These are phyloP conservation scores for Fusarium burgessii DNA, from an alignment of 2,329 filamentous ascomycete genomes.

Conservation along the genomic window DNA sequence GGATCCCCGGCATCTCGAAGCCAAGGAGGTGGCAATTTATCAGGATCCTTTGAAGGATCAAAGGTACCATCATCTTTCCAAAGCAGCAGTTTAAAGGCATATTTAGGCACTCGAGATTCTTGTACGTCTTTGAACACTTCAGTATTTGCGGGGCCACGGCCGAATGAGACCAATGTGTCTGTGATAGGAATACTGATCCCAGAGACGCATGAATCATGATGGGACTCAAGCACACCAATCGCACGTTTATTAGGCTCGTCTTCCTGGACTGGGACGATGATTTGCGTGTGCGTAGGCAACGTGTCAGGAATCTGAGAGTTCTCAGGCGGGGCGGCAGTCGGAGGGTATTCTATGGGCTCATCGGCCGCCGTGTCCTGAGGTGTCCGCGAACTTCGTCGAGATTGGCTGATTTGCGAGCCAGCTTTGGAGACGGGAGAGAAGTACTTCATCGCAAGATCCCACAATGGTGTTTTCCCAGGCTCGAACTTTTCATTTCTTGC, in stretches of 20 bases:
- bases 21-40: constrained; percentile 66
- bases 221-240: constrained; percentile 75
- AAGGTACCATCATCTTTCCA: constrained; percentile 76
- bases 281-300: constrained; percentile 52
- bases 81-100: constrained; percentile 81
- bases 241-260: constrained; percentile 54
- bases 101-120: constrained; percentile 83
- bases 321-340: constrained; percentile 48
- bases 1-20: constrained; percentile 52
- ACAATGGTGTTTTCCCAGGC: constrained; percentile 63
- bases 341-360: constrained; percentile 46
- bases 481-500: constrained; percentile 65
- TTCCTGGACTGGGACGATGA: constrained; percentile 52
- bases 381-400: constrained; percentile 23
- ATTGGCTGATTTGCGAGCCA: constrained; percentile 23
- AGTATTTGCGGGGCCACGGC: constrained; percentile 77
- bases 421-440: constrained; percentile 61
- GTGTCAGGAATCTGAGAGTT: constrained; percentile 52
- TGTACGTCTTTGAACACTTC: constrained; percentile 69
- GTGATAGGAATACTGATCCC: constrained; percentile 74
- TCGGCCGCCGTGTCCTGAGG: constrained; percentile 42
- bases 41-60: constrained; percentile 66
- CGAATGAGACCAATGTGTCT: constrained; percentile 79
- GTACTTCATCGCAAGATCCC: constrained; percentile 68
- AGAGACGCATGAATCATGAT: constrained; percentile 72